Base-by-base conservation (phyloP, 305 asterid species). In the Fraxinus sp. region DNA sequence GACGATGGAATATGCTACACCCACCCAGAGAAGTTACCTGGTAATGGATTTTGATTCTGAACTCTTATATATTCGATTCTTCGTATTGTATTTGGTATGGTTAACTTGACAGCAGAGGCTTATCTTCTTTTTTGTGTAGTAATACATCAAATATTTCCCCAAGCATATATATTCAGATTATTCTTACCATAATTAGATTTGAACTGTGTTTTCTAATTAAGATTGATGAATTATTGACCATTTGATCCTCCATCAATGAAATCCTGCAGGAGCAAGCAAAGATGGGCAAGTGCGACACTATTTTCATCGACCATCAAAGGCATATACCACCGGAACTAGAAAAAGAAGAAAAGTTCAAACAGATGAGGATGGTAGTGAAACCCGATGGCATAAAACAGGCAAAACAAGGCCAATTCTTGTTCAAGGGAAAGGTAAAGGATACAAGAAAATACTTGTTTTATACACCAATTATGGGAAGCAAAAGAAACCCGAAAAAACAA, bases 11-110 rank as follows among this genome's bases (percentile, higher is more conserved):
- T 88, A 78, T 88, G 89, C 85, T 88, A 85, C 24, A 88, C 91
- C 20, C 91, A 89, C 79, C 91, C 90, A n/a, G 89, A 85, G 80
- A 87, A 89, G 30, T 86, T 89, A 77, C 91, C 90, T 79, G 90
- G 91, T 89, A 18, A 83, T 14, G 22, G 11, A 10, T n/a, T 16
- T 44, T 10, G 16, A 41, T 41, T 41, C 52, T 41, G 0, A 18
- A n/a, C 7, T 20, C 7, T 13, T 46, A 13, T 46, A 13, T 14
- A 1, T 13, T 49, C 20, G 5, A 49, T 4, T 5, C 59, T 6
- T 49, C 18, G 6, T 49, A 16, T 11, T 13, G 16, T 44, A 13
- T 11, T 44, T 44, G 55, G 13, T 39, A 39, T 39, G 46, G 16
- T 44, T 3, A 3, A 44, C n/a, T 11, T 3, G n/a, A 44, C 20